These are phyloP conservation scores for Xylaria hypoxylon DNA, from an alignment of 2,329 filamentous ascomycete genomes.

Conservation along the genomic window DNA sequence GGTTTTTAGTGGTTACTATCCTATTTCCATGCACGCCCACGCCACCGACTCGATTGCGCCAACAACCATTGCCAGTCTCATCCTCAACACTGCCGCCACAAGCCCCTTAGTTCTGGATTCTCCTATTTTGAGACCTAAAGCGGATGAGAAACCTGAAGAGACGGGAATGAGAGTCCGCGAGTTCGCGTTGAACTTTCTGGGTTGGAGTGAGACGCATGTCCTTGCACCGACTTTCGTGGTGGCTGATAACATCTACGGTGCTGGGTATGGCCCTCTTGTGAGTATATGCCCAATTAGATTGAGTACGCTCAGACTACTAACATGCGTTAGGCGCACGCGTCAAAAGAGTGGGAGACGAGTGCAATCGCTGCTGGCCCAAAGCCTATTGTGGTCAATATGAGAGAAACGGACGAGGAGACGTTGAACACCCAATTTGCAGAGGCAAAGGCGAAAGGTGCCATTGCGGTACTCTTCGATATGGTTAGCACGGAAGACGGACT, in stretches of 20 bases:
- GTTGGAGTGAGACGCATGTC: constrained; percentile 42
- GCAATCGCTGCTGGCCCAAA: constrained; percentile 38
- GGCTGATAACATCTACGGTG: constrained; percentile 43
- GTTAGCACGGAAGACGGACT: constrained; percentile 44
- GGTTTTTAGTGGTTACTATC: constrained; percentile 42
- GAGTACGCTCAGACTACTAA: background rate
- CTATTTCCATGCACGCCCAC: constrained; percentile 42
- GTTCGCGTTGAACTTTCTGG: constrained; percentile 38
- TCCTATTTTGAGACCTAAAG: constrained; percentile 32
- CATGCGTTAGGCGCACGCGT: constrained; percentile 30
- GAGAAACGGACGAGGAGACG: constrained; percentile 35
- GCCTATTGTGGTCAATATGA: constrained; percentile 39
- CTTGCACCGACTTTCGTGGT: constrained; percentile 41
- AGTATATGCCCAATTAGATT: constrained; percentile 3
- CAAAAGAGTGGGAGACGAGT: constrained; percentile 37
- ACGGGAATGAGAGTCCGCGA: constrained; percentile 39
- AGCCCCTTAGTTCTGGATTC: constrained; percentile 37
- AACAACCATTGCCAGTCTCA: constrained; percentile 39
- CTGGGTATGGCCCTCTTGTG: constrained; percentile 39
- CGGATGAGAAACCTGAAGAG: constrained; percentile 37
- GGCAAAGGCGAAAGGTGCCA: constrained; percentile 42
- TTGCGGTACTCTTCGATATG: constrained; percentile 44
- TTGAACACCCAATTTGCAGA: constrained; percentile 37
- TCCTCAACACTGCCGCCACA: constrained; percentile 40
- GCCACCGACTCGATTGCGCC: constrained; percentile 39